Percentiles rank a stretch among this genome's conserved stretches.
Conservation (phyloP, 2,329 filamentous ascomycete species). For the Penicillium sp. region DNA sequence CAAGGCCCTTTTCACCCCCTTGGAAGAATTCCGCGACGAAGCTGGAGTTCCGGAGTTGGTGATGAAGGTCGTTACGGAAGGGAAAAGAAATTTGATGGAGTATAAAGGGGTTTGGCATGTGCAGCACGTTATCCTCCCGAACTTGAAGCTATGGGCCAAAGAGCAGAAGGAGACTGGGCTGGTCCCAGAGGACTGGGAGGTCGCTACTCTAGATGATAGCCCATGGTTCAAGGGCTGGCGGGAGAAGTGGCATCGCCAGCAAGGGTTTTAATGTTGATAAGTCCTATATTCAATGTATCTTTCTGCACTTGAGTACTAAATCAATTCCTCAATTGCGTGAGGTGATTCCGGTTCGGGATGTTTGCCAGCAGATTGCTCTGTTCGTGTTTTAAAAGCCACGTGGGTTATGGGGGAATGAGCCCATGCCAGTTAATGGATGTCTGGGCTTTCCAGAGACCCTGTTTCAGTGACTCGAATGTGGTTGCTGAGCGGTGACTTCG, state of each 20-base stretch:
- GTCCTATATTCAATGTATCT: not conserved
- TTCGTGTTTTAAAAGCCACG: not conserved
- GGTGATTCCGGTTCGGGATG: not conserved
- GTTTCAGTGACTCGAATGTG: too few relatives aligned
- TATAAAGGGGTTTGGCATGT: slow-evolving; percentile 84
- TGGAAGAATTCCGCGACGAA: slow-evolving; percentile 70
- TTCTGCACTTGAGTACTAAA: slow-evolving; percentile 2
- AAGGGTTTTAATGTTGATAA: slow-evolving; percentile 55
- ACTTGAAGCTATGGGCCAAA: slow-evolving; percentile 61
- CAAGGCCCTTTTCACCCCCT: slow-evolving; percentile 79
- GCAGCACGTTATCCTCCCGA: slow-evolving; percentile 69
- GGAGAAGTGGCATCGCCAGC: slow-evolving; percentile 68
- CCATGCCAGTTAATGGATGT: too few relatives aligned
- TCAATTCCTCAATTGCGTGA: not conserved
- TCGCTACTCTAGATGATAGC: slow-evolving; percentile 69
- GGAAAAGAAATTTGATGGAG: slow-evolving; percentile 69
- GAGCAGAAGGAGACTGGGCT: slow-evolving; percentile 67
- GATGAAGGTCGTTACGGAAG: slow-evolving; percentile 68
- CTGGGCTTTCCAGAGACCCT: too few relatives aligned
- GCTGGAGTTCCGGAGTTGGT: slow-evolving; percentile 70
- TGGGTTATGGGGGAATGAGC: too few relatives aligned
- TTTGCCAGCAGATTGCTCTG: not conserved
- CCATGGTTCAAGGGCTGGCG: slow-evolving; percentile 78
- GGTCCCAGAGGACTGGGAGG: slow-evolving; percentile 64
- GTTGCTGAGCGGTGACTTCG: too few relatives aligned